Conservation (phyloP, 1,139 yeast genomes). For the Pichia sp. region DNA sequence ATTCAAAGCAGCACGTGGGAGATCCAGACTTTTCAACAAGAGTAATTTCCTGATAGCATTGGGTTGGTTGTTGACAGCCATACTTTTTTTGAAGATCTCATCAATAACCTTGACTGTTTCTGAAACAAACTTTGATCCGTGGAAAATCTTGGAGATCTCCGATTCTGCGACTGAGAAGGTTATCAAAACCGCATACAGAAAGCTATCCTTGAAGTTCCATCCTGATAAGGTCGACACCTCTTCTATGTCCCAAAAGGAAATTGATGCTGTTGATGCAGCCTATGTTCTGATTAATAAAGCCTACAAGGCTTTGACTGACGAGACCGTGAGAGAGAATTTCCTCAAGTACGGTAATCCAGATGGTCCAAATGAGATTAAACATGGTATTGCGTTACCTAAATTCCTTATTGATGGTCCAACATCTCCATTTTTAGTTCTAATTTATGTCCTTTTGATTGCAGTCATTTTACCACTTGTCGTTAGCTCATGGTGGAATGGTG, state of each 20-base stretch:
- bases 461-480: constrained; percentile 74
- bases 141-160: constrained; percentile 73
- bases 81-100: constrained; percentile 46
- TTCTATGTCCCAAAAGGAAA: constrained; percentile 56
- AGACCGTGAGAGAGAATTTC: constrained; percentile 74
- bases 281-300: constrained; percentile 87
- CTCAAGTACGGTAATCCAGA: constrained; percentile 94
- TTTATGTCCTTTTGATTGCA: constrained; percentile 72
- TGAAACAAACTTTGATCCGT: constrained; percentile 74
- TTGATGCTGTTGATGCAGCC: constrained; percentile 59
- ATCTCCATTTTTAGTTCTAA: constrained; percentile 56
- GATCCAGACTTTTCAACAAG: constrained; percentile 39
- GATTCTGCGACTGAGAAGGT: constrained; percentile 69
- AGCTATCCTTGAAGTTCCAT: constrained; percentile 80
- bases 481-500: constrained; percentile 85
- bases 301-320: constrained; percentile 92
- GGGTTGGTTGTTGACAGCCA: constrained; percentile 67
- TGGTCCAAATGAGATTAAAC: constrained; percentile 89
- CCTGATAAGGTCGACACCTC: constrained; percentile 80
- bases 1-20: constrained; percentile 38
- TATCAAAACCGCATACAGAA: constrained; percentile 78
- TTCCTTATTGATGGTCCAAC: constrained; percentile 83
- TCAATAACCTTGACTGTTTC: constrained; percentile 35
- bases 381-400: constrained; percentile 93
- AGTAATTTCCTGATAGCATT: constrained; percentile 43